Conservation (phyloP, 164 flowering plant species). For the Chimonanthus salicifolius region DNA sequence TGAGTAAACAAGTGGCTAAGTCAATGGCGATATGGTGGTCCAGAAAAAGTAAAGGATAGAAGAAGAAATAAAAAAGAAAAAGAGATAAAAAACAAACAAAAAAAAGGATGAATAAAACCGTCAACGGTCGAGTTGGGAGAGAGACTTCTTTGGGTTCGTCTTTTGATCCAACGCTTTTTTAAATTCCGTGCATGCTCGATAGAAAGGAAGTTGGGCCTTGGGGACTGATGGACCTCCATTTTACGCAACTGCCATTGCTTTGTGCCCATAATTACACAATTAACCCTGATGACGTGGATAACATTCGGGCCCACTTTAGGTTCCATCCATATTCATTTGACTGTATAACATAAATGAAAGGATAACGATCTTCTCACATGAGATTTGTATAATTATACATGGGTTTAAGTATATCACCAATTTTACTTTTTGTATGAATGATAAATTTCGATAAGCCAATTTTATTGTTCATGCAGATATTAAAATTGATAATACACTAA, state of each 20-base stretch:
- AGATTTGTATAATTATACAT: no score
- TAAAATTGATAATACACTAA: no score
- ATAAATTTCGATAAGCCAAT: no score
- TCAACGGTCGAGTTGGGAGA: constrained; percentile 39
- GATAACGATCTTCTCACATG: no score
- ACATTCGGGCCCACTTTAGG: no score
- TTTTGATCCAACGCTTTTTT: constrained; percentile 32
- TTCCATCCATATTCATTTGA: no score
- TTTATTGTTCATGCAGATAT: no score
- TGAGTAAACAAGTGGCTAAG: neutral
- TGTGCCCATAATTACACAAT: neutral
- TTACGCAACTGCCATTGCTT: neutral
- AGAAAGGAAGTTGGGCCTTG: neutral
- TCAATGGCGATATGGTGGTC: neutral
- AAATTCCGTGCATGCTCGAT: constrained; percentile 49
- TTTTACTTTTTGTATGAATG: no score
- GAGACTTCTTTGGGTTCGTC: constrained; percentile 3
- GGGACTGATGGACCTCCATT: neutral
- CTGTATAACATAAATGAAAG: no score
- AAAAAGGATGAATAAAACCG: constrained; percentile 22
- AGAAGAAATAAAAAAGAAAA: constrained; percentile 14
- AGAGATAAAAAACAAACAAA: neutral
- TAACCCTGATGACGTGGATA: neutral
- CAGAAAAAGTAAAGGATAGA: neutral
- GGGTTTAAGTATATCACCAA: no score